Base-by-base conservation (phyloP, 179 eudicot species). In the Monotropa hypopitys region DNA sequence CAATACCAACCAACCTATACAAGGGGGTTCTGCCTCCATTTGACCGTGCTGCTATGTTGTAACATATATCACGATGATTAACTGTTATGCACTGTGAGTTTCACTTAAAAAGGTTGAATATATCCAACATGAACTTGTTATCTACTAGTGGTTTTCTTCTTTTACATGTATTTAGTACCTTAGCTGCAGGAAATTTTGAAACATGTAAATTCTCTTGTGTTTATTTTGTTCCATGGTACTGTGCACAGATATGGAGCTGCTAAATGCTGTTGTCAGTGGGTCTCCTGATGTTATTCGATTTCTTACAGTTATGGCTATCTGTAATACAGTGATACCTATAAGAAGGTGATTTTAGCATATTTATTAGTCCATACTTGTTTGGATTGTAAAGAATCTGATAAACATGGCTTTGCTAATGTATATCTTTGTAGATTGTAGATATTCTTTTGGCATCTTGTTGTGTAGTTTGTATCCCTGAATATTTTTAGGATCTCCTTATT, bases 301-400 rank as follows among this genome's bases (percentile, higher is more conserved):
- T 85, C 80, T 95, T 13, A 89, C 85, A 32, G 94, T 95, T 62
- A 95, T 95, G 98, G 93, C 99, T 78, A 81, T 91, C 74, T 95
- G 99, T 85, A 93, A 95, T 80, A 95, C 99, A 15, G 97, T 91
- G 49, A 78, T 91, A 77, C 97, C 99, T 56, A 83, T 90, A 67
- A 84, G 77, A 81, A 95, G 99, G 99, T 93, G 76, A 79, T 43
- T 70, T 67, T 59, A 23, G 32, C 67, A 61, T 47, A 21, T 49
- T 35, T 54, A 28, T 57, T 62, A 26, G 32, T 40, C 23, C 15
- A 73, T 79, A 42, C 12, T 40, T 20, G 21, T n/a, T 12, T 23
- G 63, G 18, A 13, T 42, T 71, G 49, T 63, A 18, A 30, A 18
- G 38, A 63, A 30, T 45, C 46, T 68, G 7, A 66, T 53, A 20